Conservation (phyloP, 352 stramenopile genomes). For the Globisporangium spinosum region DNA sequence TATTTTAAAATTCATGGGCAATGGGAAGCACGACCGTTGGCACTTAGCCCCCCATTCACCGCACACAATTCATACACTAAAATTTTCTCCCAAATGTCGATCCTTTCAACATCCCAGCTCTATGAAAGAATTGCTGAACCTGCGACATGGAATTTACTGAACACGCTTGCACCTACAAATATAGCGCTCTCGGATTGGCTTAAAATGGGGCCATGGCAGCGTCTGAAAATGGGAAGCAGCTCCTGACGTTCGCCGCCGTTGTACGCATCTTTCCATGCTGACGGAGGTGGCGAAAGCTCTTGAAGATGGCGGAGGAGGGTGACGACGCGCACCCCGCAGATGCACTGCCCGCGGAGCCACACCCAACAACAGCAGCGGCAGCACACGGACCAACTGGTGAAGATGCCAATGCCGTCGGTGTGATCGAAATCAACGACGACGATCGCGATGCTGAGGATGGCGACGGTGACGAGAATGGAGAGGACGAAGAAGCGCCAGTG, state of each 20-base stretch:
- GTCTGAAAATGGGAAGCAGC: slow-evolving; percentile 24
- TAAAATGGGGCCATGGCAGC: background rate
- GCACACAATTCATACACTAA: too few relatives aligned
- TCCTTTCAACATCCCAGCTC: too few relatives aligned
- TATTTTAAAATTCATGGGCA: too few relatives aligned
- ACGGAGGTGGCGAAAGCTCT: too few relatives aligned
- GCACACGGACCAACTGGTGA: background rate
- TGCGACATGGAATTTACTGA: slow-evolving; percentile 11
- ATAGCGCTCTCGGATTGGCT: background rate
- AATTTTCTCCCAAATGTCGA: too few relatives aligned
- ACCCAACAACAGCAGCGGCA: background rate
- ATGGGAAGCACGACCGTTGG: too few relatives aligned
- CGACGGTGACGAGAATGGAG: slow-evolving; percentile 16
- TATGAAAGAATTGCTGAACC: slow-evolving; percentile 5
- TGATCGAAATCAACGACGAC: slow-evolving; percentile 8
- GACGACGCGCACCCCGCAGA: background rate
- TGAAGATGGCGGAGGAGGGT: slow-evolving; percentile 7
- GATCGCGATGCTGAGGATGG: slow-evolving; percentile 17
- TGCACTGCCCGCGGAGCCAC: background rate
- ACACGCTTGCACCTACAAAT: background rate
- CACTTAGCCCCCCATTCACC: too few relatives aligned
- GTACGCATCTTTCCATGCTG: slow-evolving; percentile 23
- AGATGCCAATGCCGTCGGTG: background rate
- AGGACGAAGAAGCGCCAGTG: slow-evolving; percentile 22
- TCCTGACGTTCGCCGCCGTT: slow-evolving; percentile 36